Evolutionary conservation across 805 yeast genomes (phyloP), one percentile per base, ranked within the genome.

Genomic region (Candida saitoana): DNA sequence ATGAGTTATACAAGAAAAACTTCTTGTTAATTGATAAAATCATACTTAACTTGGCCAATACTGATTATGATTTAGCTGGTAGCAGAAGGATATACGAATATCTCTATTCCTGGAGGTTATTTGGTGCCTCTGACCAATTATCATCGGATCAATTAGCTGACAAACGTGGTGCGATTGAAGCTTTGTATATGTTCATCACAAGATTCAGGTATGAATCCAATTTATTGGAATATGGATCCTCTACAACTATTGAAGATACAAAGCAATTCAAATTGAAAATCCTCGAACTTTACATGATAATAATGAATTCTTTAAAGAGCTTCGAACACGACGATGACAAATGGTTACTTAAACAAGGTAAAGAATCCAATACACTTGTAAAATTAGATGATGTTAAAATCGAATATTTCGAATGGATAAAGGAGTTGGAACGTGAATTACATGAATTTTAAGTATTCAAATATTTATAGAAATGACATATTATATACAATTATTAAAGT

Each of bases 91-190:
- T 55, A 39, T 67, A 67, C 47, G 69, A 69, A 49, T 59, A 63
- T 37, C 49, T 67, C 18, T 69, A 64, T 49, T 54, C 72, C 3
- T 69, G 73, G 73, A 63, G 75, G 43, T 54, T 69, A 12, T 55
- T 57, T 41, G 67, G 67, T 2, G 46, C 52, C 2, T 43, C 59
- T 1, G 32, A 24, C 9, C 17, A 24, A 3, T 34, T 52, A 27
- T 31, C 41, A 3, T 39, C 53, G 4, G 44, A 41, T 15, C 45
- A 49, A 18, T 41, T 56, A 34, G 57, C 49, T 7, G 71, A 66
- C 43, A 65, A 59, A 40, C 51, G 74, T 40, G 67, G 68, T 3
- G 67, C 74, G 1, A 53, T 60, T 18, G 72, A 70, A 43, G 57
- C 70, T 1, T 58, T 70, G 37, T 70, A 69, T 45, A 47, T 49